These are phyloP conservation scores for Wickerhamiella australiensis DNA, from an alignment of 805 yeast genomes.

Conservation along the genomic window DNA sequence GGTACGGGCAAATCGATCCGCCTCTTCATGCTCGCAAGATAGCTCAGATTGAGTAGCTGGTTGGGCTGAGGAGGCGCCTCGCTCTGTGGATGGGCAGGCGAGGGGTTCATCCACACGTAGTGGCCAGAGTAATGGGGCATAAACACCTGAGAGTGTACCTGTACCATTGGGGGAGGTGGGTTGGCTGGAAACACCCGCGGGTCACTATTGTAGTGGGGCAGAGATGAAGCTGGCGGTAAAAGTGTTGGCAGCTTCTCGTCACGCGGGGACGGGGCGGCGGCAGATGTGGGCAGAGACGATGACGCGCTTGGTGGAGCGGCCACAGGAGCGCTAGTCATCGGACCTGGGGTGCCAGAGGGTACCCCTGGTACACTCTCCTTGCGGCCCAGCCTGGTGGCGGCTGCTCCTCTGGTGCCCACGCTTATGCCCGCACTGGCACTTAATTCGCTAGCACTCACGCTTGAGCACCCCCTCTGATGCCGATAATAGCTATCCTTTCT, in stretches of 20 bases:
- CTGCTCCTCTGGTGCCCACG: neutral
- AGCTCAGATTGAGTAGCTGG: conserved; percentile 9
- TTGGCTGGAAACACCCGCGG: neutral
- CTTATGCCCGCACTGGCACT: neutral
- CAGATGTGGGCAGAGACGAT: neutral
- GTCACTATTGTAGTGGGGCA: neutral
- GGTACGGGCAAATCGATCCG: conserved; percentile 7
- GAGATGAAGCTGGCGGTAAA: neutral
- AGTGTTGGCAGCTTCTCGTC: neutral
- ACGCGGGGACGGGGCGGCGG: neutral
- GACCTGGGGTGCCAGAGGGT: too few species aligned
- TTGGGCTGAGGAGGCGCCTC: conserved; percentile 8
- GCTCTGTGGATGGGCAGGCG: neutral
- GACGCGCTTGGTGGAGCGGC: too few species aligned
- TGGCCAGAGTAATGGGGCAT: conserved; percentile 5
- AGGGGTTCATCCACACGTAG: conserved; percentile 7
- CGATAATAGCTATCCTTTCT: conserved; percentile 42
- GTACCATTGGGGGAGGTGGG: conserved; percentile 5
- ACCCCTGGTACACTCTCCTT: neutral
- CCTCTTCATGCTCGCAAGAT: conserved; percentile 6
- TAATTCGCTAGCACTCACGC: too few species aligned
- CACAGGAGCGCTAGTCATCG: too few species aligned
- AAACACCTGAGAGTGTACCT: conserved; percentile 9
- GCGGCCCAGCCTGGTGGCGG: neutral
- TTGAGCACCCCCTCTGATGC: conserved; percentile 11